Evolutionary conservation across 1,284 basidiomycete species (phyloP).

Genomic region (Coniophora puteana): DNA sequence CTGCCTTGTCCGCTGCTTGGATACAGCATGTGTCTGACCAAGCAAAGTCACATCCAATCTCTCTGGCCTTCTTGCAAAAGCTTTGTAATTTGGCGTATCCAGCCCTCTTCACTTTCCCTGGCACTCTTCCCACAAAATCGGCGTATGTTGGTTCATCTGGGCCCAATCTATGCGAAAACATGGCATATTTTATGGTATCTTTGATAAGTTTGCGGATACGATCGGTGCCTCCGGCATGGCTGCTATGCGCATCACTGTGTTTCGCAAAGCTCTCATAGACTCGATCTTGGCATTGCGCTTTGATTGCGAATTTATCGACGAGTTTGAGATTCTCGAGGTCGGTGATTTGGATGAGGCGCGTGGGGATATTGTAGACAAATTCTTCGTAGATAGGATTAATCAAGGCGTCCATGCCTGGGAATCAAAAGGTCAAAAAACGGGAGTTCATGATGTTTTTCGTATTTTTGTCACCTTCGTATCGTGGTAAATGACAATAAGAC

Average conservation of each 20-base stretch:
- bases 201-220: too few species aligned
- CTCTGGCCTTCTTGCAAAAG: conserved; percentile 2
- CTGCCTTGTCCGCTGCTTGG: conserved; percentile 2
- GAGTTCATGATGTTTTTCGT: too few species aligned
- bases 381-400: too few species aligned
- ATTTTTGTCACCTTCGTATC: too few species aligned
- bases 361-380: conserved; percentile 2
- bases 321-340: background rate
- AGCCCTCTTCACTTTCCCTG: background rate
- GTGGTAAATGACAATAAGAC: too few species aligned
- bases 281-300: background rate
- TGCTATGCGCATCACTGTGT: too few species aligned
- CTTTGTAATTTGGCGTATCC: conserved; percentile 4
- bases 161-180: conserved; percentile 6
- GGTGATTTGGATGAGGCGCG: background rate
- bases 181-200: conserved; percentile 1
- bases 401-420: too few species aligned
- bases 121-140: too few species aligned
- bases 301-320: background rate
- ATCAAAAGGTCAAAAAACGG: too few species aligned
- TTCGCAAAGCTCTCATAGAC: too few species aligned
- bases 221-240: too few species aligned
- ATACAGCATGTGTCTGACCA: conserved; percentile 9
- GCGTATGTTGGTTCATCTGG: background rate
- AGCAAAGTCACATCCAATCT: conserved; percentile 2